Conservation (phyloP, 2,329 filamentous ascomycete genomes). For the Microsporum canis region DNA sequence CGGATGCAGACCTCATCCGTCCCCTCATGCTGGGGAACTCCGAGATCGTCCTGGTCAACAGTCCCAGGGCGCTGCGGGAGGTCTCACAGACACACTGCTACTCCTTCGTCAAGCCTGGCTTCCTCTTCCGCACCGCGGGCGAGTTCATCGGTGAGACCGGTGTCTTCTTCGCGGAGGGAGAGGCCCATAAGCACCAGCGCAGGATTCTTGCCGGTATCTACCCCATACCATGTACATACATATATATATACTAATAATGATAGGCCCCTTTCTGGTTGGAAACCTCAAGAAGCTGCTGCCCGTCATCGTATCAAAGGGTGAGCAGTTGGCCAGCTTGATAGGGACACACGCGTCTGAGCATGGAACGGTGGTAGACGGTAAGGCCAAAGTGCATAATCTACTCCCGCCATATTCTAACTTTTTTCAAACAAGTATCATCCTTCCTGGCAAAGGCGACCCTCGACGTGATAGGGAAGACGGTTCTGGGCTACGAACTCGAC, state of each 20-base stretch:
- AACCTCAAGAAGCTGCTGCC: slow-evolving; percentile 5
- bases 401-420: neutral
- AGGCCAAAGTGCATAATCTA: neutral
- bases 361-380: neutral
- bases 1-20: slow-evolving; percentile 5
- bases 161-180: slow-evolving; percentile 6
- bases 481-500: slow-evolving; percentile 1
- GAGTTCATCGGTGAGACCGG: neutral
- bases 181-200: slow-evolving; percentile 1
- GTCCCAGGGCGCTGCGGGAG: slow-evolving; percentile 2
- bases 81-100: slow-evolving; percentile 4
- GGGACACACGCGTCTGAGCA: neutral
- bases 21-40: neutral
- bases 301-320: neutral
- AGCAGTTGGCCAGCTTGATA: neutral
- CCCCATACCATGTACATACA: neutral
- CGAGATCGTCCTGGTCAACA: slow-evolving; percentile 4
- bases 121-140: slow-evolving; percentile 1
- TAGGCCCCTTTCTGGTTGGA: slow-evolving; percentile 2
- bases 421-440: neutral
- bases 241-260: neutral
- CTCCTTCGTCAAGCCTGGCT: slow-evolving; percentile 4
- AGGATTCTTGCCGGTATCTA: slow-evolving; percentile 4
- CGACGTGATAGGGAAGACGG: slow-evolving; percentile 3
- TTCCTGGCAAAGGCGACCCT: slow-evolving; percentile 1